Evolutionary conservation across 768 basidiomycete species (phyloP), one percentile per base, ranked within the genome.

Genomic region (Scleroderma bovista): DNA sequence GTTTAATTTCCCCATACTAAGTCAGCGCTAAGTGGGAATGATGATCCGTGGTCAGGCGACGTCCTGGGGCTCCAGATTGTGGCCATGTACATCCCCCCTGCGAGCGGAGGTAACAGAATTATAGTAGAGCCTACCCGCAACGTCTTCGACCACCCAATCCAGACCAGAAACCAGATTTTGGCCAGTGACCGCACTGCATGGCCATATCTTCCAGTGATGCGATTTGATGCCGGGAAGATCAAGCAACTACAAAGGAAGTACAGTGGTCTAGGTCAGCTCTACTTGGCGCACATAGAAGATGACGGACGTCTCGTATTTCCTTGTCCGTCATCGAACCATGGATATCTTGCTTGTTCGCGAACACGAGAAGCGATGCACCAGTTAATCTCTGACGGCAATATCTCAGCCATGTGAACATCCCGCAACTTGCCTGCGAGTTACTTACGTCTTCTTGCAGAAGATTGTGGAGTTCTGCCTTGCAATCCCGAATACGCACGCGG

Each of bases 271-370:
- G 47, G 24, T 43, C 41, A 46, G 37, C 36, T 39, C 23, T 44
- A 41, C 29, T 31, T 17, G 16, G 13, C 23, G 1, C 34, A 47
- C 39, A 44, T 37, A 38, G 24, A 32, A 46, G 13, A 17, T 40
- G 74, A n/a, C 86, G 66, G 66, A 90, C 94, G 63, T 89, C 77
- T 53, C 83, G 76, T 57, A 97, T 96, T 70, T 96, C 92, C 29
- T 69, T 65, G 53, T 84, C 79, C 29, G 80, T 78, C 83, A 97
- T 81, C 1, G 93, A 87, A 44, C 92, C 90, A 51, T 79, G 78
- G 50, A 98, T 80, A 71, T 99, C 96, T 64, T 96, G 94, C 69
- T 99, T 99, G 71, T 99, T 99, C 24, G 96, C 96, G 63, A 98
- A 90, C 47, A 98, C 84, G 33, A 98, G 80, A 45, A 98, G 77